Percentiles rank a stretch among this genome's conserved stretches.
phyloP scores from a whole-genome alignment of 116 monocot species.

The Cymodocea nodosa region DNA sequence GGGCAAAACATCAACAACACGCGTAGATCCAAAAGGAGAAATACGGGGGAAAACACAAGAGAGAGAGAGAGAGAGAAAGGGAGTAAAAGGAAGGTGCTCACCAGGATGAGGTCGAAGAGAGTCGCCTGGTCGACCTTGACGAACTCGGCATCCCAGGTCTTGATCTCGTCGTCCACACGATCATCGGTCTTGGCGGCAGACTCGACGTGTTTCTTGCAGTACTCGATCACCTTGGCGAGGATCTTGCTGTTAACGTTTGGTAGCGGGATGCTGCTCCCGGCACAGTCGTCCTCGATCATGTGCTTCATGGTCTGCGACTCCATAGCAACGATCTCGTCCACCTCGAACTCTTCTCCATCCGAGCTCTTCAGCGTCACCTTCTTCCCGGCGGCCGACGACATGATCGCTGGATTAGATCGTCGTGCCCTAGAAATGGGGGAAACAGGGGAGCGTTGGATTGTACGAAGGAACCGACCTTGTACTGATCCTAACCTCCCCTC shows the following conservation, averaged over 20 bases:
- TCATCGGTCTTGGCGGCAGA: conserved; percentile 7
- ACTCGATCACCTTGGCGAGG: conserved; percentile 51
- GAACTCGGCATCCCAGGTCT: conserved; percentile 11
- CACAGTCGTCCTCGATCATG: conserved; percentile 79
- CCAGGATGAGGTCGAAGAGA: no score
- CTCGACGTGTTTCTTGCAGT: conserved; percentile 47
- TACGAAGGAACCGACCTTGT: no score
- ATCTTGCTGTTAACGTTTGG: conserved; percentile 47
- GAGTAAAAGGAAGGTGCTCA: no score
- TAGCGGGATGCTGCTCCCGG: conserved; percentile 8
- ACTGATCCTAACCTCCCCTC: no score
- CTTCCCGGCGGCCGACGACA: background rate
- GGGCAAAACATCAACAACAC: no score
- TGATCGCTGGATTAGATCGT: background rate
- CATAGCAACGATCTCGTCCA: conserved; percentile 53
- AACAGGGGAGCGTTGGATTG: no score
- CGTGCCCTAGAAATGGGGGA: no score
- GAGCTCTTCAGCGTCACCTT: conserved; percentile 32
- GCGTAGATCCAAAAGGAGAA: no score
- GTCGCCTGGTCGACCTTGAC: no score
- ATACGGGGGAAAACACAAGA: no score
- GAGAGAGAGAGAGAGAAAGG: no score
- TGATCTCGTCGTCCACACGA: conserved; percentile 22
- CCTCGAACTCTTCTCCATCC: conserved; percentile 73
- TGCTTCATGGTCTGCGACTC: conserved; percentile 62